Evolutionary conservation across 306 rosid species (phyloP).

Genomic region (Malus orientalis): DNA sequence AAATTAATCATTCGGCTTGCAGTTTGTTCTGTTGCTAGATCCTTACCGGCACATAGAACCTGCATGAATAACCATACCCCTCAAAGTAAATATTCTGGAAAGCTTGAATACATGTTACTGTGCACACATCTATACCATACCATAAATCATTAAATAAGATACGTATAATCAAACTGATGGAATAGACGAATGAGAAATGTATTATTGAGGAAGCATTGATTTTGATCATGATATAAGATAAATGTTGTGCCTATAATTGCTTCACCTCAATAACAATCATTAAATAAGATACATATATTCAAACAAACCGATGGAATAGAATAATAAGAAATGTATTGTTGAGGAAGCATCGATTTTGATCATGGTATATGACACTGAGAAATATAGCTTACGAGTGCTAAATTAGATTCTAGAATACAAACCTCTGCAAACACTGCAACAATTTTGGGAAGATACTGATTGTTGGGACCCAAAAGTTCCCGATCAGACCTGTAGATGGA

Average conservation of each 20-base stretch:
- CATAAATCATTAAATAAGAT: background rate
- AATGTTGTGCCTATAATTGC: background rate
- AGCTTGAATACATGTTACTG: background rate
- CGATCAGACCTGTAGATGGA: constrained; percentile 48
- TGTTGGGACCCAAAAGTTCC: constrained; percentile 59
- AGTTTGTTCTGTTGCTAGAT: constrained; percentile 68
- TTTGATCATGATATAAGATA: background rate
- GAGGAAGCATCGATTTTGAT: background rate
- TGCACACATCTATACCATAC: background rate
- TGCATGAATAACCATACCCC: background rate
- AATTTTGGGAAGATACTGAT: constrained; percentile 65
- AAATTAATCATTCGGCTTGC: constrained; percentile 51
- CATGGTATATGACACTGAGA: background rate
- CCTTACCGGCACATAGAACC: constrained; percentile 40
- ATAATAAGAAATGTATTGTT: background rate
- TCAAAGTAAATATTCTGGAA: background rate
- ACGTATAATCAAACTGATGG: background rate
- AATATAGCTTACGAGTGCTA: background rate
- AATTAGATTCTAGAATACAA: background rate
- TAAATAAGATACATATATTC: background rate
- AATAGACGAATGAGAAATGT: background rate
- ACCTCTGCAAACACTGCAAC: constrained; percentile 71
- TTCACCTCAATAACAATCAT: background rate
- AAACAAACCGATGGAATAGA: background rate
- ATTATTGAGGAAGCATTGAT: background rate